Evolutionary conservation across 768 basidiomycete genomes (phyloP).

Genomic region (Russula brevipes): DNA sequence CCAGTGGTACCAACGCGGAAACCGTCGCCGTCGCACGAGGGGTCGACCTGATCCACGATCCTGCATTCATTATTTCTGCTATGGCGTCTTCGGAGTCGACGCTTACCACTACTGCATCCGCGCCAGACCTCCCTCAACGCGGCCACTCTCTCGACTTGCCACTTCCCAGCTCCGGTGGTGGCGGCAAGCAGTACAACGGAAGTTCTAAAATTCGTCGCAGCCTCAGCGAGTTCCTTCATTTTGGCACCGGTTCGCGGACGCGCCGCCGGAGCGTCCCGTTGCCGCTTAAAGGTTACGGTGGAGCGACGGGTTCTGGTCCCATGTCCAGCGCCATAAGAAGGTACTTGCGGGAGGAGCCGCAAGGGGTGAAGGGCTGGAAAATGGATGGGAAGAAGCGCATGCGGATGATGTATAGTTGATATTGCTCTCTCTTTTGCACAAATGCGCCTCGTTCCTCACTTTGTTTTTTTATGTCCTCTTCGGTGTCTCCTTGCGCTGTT

Average conservation of each 20-base stretch:
- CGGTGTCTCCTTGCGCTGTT: neutral
- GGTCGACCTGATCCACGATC: slow-evolving; percentile 5
- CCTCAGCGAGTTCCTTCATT: slow-evolving; percentile 9
- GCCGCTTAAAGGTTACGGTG: neutral
- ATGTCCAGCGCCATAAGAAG: neutral
- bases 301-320: neutral
- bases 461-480: too few relatives aligned
- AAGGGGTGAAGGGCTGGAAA: neutral
- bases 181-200: neutral
- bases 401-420: neutral
- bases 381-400: slow-evolving; percentile 6
- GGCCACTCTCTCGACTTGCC: slow-evolving; percentile 20
- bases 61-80: neutral
- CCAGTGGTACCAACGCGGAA: too few relatives aligned
- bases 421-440: too few relatives aligned
- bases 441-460: too few relatives aligned
- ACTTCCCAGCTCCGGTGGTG: neutral
- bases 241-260: slow-evolving; percentile 8
- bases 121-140: slow-evolving; percentile 6
- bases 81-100: neutral
- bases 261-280: slow-evolving; percentile 9
- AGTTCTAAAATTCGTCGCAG: slow-evolving; percentile 16
- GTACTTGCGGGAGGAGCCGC: neutral
- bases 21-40: neutral
- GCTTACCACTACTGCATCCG: neutral